These are phyloP conservation scores for Neofusicoccum parvum DNA, from an alignment of 2,329 filamentous ascomycete species.

Conservation along the genomic window DNA sequence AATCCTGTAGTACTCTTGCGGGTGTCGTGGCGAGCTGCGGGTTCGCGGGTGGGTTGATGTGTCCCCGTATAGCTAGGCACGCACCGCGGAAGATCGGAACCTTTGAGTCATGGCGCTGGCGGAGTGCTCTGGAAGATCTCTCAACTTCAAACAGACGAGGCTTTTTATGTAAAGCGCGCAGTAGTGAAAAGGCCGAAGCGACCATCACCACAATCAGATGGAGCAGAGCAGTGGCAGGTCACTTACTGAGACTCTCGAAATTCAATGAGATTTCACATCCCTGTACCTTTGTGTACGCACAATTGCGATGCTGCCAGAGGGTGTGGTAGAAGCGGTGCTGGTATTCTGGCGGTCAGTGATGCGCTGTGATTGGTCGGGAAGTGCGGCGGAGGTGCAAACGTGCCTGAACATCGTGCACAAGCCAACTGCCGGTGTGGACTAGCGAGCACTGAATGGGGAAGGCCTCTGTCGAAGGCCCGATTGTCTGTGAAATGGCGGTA, in stretches of 20 bases:
- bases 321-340: not conserved
- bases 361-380: not conserved
- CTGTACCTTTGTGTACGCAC: not conserved
- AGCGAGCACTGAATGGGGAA: not conserved
- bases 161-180: not conserved
- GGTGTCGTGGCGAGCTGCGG: not conserved
- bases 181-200: no score
- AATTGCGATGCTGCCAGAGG: not conserved
- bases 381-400: constrained; percentile 5
- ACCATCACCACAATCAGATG: no score
- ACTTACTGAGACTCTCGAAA: not conserved
- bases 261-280: not conserved
- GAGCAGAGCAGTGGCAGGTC: no score
- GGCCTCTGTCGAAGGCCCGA: constrained; percentile 5
- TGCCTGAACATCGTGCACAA: constrained; percentile 17
- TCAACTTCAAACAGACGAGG: not conserved
- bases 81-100: constrained; percentile 10
- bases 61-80: constrained; percentile 5
- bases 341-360: constrained; percentile 11
- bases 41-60: constrained; percentile 15
- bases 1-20: not conserved
- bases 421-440: constrained; percentile 14
- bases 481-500: constrained; percentile 11
- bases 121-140: not conserved
- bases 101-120: constrained; percentile 6